These are phyloP conservation scores for Cladorrhinum sp. DNA, from an alignment of 2,329 filamentous ascomycete species.

Conservation along the genomic window DNA sequence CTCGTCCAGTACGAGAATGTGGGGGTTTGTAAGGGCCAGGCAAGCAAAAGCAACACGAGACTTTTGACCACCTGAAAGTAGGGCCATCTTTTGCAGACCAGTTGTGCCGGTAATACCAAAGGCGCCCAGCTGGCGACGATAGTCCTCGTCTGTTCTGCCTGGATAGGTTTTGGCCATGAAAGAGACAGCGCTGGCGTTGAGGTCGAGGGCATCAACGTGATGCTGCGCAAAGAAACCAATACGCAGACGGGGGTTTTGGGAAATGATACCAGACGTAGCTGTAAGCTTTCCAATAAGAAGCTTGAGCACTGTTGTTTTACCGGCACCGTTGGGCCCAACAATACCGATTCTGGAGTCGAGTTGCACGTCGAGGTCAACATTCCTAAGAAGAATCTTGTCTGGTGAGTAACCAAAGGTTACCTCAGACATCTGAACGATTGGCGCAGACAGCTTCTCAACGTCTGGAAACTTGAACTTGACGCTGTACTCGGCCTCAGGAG, in stretches of 20 bases:
- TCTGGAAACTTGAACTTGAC: slow-evolving; percentile 98
- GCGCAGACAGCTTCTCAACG: slow-evolving; percentile 94
- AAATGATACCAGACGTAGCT: slow-evolving; percentile 76
- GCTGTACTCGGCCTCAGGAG: slow-evolving; percentile 90
- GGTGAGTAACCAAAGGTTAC: slow-evolving; percentile 85
- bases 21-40: slow-evolving; percentile 85
- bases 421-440: slow-evolving; percentile 94
- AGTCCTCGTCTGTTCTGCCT: slow-evolving; percentile 92
- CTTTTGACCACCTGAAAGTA: slow-evolving; percentile 96
- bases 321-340: slow-evolving; percentile 97
- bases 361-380: slow-evolving; percentile 95
- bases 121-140: slow-evolving; percentile 89
- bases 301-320: slow-evolving; percentile 98
- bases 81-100: slow-evolving; percentile 89
- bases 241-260: slow-evolving; percentile 80
- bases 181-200: slow-evolving; percentile 82
- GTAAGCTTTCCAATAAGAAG: slow-evolving; percentile 86
- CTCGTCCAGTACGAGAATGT: slow-evolving; percentile 97
- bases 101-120: slow-evolving; percentile 91
- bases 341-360: slow-evolving; percentile 98
- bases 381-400: slow-evolving; percentile 74
- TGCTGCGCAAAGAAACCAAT: slow-evolving; percentile 98
- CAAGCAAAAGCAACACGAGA: slow-evolving; percentile 98
- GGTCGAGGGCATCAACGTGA: slow-evolving; percentile 92
- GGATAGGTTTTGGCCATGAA: slow-evolving; percentile 96